A percentile compares a stretch with the other conserved stretches of the same genome.
Evolutionary conservation across 768 basidiomycete genomes (phyloP).

Genomic region (Boletus eberwhitei): DNA sequence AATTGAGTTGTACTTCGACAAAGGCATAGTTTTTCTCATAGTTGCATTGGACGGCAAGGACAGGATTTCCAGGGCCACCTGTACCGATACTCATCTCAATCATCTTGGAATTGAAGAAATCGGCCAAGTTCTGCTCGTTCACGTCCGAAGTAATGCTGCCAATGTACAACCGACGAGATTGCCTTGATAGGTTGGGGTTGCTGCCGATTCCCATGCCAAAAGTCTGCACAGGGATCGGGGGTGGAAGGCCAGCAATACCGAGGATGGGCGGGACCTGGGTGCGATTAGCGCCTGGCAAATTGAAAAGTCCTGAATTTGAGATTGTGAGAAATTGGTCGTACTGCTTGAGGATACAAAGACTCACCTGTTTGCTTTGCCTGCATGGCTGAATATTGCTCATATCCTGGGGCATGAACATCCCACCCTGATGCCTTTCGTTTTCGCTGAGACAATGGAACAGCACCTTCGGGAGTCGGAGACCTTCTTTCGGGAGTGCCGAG

Average conservation of each 20-base stretch:
- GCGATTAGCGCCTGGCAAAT: constrained; percentile 91
- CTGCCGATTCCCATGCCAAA: constrained; percentile 85
- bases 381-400: constrained; percentile 90
- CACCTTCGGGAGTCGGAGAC: constrained; percentile 88
- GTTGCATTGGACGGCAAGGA: constrained; percentile 92
- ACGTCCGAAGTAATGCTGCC: constrained; percentile 95
- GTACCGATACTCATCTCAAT: constrained; percentile 86
- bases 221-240: constrained; percentile 78
- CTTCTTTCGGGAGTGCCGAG: constrained; percentile 72
- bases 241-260: constrained; percentile 75
- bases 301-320: constrained; percentile 73
- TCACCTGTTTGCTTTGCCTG: constrained; percentile 98
- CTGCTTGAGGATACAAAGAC: constrained; percentile 9
- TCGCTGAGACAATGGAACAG: constrained; percentile 77
- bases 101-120: constrained; percentile 98
- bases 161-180: constrained; percentile 93
- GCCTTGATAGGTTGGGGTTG: constrained; percentile 87
- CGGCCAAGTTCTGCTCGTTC: constrained; percentile 86
- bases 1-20: constrained; percentile 70
- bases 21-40: constrained; percentile 99
- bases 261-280: constrained; percentile 83
- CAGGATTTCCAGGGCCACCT: constrained; percentile 81
- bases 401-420: constrained; percentile 95
- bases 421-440: constrained; percentile 89
- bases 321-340: constrained; percentile 8